A percentile compares a stretch with the other conserved stretches of the same genome.
Evolutionary conservation across 169 alveolate genomes (phyloP).

Genomic region (Eimeria falciformis): DNA sequence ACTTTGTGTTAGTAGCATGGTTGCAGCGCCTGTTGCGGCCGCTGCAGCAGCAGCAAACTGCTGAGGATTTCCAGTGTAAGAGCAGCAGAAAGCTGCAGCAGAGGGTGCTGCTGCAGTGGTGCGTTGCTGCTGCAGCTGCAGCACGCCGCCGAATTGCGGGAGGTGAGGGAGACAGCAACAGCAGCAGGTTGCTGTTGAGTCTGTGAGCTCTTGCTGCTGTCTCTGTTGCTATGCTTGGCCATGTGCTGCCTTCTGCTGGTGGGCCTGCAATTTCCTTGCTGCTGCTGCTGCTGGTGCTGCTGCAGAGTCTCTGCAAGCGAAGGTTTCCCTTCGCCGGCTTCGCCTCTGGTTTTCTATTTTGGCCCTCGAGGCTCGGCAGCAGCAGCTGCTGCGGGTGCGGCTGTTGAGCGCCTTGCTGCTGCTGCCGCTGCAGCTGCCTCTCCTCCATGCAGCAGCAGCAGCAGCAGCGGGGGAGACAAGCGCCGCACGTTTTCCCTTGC

Average conservation of each 20-base stretch:
- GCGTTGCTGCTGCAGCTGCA: slow-evolving; percentile 1
- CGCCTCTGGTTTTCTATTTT: not conserved
- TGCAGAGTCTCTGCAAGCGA: not conserved
- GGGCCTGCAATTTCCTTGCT: not conserved
- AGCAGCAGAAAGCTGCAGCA: not conserved
- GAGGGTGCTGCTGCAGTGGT: slow-evolving; percentile 23
- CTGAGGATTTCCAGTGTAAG: not conserved
- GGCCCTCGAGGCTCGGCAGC: not conserved
- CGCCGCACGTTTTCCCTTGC: not conserved
- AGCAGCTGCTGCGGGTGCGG: slow-evolving; percentile 28
- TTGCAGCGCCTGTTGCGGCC: slow-evolving; percentile 69
- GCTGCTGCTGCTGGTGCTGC: not conserved
- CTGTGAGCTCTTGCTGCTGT: slow-evolving; percentile 1
- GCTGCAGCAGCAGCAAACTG: slow-evolving; percentile 35
- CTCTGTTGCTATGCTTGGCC: not conserved
- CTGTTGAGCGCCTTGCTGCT: slow-evolving; percentile 30
- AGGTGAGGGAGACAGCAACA: not conserved
- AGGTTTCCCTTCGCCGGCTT: not conserved
- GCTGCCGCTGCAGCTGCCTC: slow-evolving; percentile 44
- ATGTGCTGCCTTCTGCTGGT: not conserved
- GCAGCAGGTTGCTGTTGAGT: not conserved
- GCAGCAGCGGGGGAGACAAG: not conserved
- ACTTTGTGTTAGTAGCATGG: slow-evolving; percentile 45
- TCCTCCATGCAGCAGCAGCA: slow-evolving; percentile 6
- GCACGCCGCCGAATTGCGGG: not conserved